These are phyloP conservation scores for Arxiozyma heterogenica DNA, from an alignment of 1,139 yeast genomes.

Conservation along the genomic window DNA sequence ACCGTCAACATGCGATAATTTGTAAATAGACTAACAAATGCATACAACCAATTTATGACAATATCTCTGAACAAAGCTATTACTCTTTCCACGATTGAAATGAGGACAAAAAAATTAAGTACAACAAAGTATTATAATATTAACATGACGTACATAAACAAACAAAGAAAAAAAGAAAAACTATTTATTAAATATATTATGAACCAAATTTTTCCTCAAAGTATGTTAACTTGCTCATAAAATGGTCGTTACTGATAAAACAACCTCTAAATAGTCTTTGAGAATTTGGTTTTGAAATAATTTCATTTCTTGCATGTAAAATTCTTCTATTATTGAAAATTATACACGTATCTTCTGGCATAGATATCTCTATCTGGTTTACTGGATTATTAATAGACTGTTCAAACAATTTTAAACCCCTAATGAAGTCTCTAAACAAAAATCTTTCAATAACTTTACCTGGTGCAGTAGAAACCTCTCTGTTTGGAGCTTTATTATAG, in stretches of 20 bases:
- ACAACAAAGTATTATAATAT: background rate
- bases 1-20: too few relatives aligned
- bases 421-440: constrained; percentile 43
- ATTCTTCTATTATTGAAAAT: constrained; percentile 67
- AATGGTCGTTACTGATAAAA: constrained; percentile 66
- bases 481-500: constrained; percentile 24
- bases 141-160: background rate
- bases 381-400: constrained; percentile 44
- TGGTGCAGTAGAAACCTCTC: constrained; percentile 22
- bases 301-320: constrained; percentile 59
- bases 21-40: too few relatives aligned
- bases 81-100: too few relatives aligned
- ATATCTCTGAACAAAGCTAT: too few relatives aligned
- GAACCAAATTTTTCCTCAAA: constrained; percentile 16
- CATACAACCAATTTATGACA: too few relatives aligned
- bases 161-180: background rate
- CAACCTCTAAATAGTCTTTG: constrained; percentile 71
- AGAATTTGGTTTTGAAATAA: constrained; percentile 39
- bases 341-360: constrained; percentile 57
- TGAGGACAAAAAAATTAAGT: too few relatives aligned
- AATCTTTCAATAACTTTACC: constrained; percentile 33
- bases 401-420: constrained; percentile 58
- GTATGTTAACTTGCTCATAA: constrained; percentile 50
- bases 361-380: constrained; percentile 49
- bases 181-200: background rate